phyloP scores from a whole-genome alignment of 163 green algal species.

The Scenedesmus sp. region DNA sequence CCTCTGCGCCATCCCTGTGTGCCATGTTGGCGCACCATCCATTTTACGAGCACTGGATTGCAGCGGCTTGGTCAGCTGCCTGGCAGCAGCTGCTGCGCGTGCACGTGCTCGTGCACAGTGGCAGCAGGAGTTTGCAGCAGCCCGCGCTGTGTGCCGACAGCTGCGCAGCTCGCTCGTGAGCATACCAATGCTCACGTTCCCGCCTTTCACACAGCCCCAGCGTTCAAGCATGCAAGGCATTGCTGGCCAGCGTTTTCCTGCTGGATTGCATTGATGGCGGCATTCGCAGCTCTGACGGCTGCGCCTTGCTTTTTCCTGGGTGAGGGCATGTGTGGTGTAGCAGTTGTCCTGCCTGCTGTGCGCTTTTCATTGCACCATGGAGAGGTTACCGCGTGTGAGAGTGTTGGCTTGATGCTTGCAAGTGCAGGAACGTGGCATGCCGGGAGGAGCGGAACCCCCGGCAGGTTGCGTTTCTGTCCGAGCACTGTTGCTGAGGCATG shows the following conservation, averaged over 20 bases:
- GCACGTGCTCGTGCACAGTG: neutral
- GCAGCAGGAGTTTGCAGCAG: neutral
- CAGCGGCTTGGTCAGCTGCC: neutral
- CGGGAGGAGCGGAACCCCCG: neutral
- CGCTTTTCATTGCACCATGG: neutral
- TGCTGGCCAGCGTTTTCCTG: neutral
- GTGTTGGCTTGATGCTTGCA: neutral
- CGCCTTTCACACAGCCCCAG: neutral
- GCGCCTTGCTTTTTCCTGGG: neutral
- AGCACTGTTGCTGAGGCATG: neutral
- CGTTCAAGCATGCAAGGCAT: neutral
- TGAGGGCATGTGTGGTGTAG: neutral
- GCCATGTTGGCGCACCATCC: neutral
- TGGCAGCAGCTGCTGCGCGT: neutral
- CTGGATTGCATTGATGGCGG: neutral
- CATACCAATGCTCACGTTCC: neutral
- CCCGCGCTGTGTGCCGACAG: neutral
- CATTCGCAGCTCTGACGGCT: neutral
- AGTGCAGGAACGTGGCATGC: neutral
- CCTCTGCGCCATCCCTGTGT: neutral
- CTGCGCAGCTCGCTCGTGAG: neutral
- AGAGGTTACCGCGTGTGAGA: neutral
- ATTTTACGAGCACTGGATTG: neutral
- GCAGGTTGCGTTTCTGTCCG: neutral
- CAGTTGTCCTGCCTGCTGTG: neutral